phyloP scores from a whole-genome alignment of 139 green algal species.

The Micractinium conductrix region DNA sequence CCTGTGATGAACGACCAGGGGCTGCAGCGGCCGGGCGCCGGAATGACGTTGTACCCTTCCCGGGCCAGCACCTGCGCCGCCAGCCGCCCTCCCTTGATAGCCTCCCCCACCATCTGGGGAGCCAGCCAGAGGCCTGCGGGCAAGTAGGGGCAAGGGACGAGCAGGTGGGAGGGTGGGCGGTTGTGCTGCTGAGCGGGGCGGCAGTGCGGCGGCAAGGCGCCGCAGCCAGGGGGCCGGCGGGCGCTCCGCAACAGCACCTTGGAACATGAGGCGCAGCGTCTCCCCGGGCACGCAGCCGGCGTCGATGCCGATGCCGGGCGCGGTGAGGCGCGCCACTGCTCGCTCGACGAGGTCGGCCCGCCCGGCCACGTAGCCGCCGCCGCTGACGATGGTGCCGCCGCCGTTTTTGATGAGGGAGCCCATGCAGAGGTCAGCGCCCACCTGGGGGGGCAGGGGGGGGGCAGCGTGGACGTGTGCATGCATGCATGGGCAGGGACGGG shows the following conservation, averaged over 20 bases:
- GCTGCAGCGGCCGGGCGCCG: slow-evolving; percentile 43
- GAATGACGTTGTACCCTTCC: slow-evolving; percentile 68
- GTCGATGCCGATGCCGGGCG: slow-evolving; percentile 89
- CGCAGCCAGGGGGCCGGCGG: neutral
- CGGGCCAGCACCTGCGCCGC: slow-evolving; percentile 73
- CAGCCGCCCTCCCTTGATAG: slow-evolving; percentile 91
- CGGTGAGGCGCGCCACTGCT: slow-evolving; percentile 80
- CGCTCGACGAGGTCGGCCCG: slow-evolving; percentile 73
- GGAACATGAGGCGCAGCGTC: slow-evolving; percentile 85
- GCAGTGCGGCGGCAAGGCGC: neutral
- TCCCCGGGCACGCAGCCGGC: slow-evolving; percentile 76
- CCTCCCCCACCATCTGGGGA: slow-evolving; percentile 91
- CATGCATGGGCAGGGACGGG: too few species aligned
- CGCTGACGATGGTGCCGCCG: slow-evolving; percentile 88
- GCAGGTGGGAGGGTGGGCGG: neutral
- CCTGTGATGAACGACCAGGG: slow-evolving; percentile 76
- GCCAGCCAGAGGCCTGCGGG: slow-evolving; percentile 36
- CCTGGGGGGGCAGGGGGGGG: slow-evolving; percentile 22
- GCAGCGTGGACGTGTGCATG: too few species aligned
- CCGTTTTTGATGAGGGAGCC: slow-evolving; percentile 96
- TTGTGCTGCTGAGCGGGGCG: neutral
- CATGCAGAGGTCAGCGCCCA: slow-evolving; percentile 94
- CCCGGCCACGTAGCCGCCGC: slow-evolving; percentile 95
- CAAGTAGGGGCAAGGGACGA: neutral
- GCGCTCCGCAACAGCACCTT: slow-evolving; percentile 47